Base-by-base conservation (phyloP, 78 protist species). In the Emiliania huxleyi region DNA sequence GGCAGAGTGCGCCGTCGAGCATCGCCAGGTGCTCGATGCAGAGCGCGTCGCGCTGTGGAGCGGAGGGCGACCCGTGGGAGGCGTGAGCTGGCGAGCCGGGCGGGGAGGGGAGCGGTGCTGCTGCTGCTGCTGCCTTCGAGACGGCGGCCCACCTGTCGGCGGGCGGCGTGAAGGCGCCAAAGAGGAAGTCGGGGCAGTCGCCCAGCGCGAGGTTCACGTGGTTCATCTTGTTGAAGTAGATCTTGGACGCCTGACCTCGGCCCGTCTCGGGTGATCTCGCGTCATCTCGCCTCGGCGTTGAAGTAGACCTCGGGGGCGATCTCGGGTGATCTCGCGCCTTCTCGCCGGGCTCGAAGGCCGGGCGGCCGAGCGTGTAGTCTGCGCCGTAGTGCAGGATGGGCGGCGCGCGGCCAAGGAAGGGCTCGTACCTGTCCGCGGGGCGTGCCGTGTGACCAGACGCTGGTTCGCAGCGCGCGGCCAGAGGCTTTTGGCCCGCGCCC, bases 211-310 rank as follows among this genome's bases (percentile, higher is more conserved):
- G 46, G 33, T 35, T 2, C n/a, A 4, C 15, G 85, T 77, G 85
- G 35, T 1, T 40, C 85, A 77, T 77, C 85, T 77, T 77, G 85
- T 77, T 77, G 85, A 77, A 77, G 85, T 77, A 77, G n/a, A 12
- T 29, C n/a, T n/a, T n/a, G n/a, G n/a, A n/a, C n/a, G n/a, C n/a
- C n/a, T n/a, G n/a, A n/a, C n/a, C n/a, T 5, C 4, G 3, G 69
- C 33, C 69, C 33, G 69, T 6, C n/a, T n/a, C n/a, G n/a, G n/a
- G n/a, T n/a, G n/a, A n/a, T n/a, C n/a, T n/a, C n/a, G n/a, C n/a
- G n/a, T n/a, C n/a, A n/a, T n/a, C n/a, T n/a, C n/a, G n/a, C n/a
- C n/a, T n/a, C n/a, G n/a, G n/a, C n/a, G n/a, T n/a, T n/a, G n/a
- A n/a, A n/a, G n/a, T n/a, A n/a, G n/a, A n/a, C n/a, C n/a, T n/a